phyloP scores from a whole-genome alignment of 306 rosid genomes.

The Medicago arabica region DNA sequence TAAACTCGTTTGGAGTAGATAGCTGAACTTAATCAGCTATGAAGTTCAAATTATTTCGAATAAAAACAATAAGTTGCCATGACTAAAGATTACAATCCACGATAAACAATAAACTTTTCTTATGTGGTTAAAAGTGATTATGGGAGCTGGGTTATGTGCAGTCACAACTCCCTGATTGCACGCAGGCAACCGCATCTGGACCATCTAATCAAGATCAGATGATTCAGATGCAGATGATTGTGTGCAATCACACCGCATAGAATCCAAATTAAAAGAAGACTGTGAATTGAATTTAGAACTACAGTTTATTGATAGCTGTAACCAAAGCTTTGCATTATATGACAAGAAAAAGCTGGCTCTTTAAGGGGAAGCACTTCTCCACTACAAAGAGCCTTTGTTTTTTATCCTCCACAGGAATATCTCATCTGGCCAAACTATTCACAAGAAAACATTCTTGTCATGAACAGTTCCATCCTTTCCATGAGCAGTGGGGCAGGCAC shows the following conservation, averaged over 20 bases:
- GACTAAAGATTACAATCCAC: neutral
- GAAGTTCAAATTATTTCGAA: neutral
- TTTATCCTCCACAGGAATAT: conserved; percentile 31
- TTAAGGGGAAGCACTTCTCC: conserved; percentile 40
- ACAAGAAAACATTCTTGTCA: conserved; percentile 57
- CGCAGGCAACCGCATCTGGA: neutral
- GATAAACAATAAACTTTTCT: neutral
- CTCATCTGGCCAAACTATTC: conserved; percentile 39
- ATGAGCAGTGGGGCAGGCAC: neutral
- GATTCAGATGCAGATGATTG: neutral
- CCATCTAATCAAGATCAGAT: neutral
- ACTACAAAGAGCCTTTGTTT: conserved; percentile 36
- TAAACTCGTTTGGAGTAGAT: neutral
- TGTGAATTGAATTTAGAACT: conserved; percentile 32
- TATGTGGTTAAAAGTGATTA: neutral
- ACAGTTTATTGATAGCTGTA: conserved; percentile 46
- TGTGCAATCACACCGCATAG: neutral
- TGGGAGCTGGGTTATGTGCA: neutral
- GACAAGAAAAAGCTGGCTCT: conserved; percentile 46
- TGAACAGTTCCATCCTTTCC: conserved; percentile 65
- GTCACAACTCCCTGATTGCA: neutral
- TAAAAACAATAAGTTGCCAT: neutral
- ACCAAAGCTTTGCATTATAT: conserved; percentile 28
- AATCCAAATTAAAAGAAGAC: neutral
- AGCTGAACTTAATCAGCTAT: neutral